Evolutionary conservation across 371 early-diverging fungal species (phyloP), one percentile per base, ranked within the genome.

Genomic region (Apophysomyces variabilis): DNA sequence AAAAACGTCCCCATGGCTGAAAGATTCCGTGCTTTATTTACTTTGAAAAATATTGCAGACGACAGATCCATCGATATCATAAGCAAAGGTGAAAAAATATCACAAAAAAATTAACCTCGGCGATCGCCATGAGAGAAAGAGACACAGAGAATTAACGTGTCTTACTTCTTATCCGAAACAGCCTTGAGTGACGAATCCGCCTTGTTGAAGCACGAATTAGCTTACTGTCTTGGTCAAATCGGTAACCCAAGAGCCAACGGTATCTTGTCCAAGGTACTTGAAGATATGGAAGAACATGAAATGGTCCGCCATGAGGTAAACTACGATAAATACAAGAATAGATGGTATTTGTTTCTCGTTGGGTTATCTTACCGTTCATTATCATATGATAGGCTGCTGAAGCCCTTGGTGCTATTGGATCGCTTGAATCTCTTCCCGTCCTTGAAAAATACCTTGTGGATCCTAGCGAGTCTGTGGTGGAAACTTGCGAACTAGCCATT

Each of bases 211-310:
- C 99, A 99, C 76, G 99, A 99, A 82, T 80, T 99, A 50, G 99
- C 99, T 61, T 99, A 99, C 79, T 96, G 96, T 60, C 85, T 99
- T 64, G 99, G 99, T 60, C 99, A 99, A 83, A 99, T 98, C 91
- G 89, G 91, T 72, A 92, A 94, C 72, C 83, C 85, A 38, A 71
- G 78, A n/a, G 95, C 99, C 18, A 90, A 96, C 50, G 83, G 87
- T 0, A 77, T 87, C 16, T 87, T 99, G 16, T 70, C 71, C 60
- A 47, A 65, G 9, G 92, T 97, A 8, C 77, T 97, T n/a, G 79
- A 77, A 38, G 78, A 94, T 66, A 68, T 73, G 47, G 66, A 78
- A 0, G 92, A 98, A 76, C 93, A 96, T 73, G 93, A 93, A 54
- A 99, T 99, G 95, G 99, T 99, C 38, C 89, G 99, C 16, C 99